A percentile compares a stretch with the other conserved stretches of the same genome.
Evolutionary conservation across 495 filamentous ascomycete genomes (phyloP).

Genomic region (Aspergillus ostianus): DNA sequence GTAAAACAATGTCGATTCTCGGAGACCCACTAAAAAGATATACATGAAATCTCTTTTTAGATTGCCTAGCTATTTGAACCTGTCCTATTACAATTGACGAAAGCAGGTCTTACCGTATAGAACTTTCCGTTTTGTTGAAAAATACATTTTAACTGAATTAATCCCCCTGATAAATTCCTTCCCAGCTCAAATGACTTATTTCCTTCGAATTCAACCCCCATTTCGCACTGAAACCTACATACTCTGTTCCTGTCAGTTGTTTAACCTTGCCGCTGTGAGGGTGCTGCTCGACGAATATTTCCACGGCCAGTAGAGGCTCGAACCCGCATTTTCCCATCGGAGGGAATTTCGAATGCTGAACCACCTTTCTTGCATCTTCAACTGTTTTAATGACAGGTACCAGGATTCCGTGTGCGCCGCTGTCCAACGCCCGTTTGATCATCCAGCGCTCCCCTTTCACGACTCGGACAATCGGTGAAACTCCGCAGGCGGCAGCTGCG

Average conservation of each 20-base stretch:
- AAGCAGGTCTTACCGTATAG: too few relatives aligned
- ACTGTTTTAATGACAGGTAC: conserved; percentile 35
- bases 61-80: too few relatives aligned
- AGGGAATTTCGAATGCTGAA: conserved; percentile 64
- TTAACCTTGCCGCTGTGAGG: conserved; percentile 2
- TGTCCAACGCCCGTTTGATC: conserved; percentile 70
- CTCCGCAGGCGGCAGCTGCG: conserved; percentile 62
- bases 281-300: conserved; percentile 9
- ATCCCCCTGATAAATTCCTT: too few relatives aligned
- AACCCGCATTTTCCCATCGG: conserved; percentile 59
- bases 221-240: too few relatives aligned
- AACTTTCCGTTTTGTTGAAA: too few relatives aligned
- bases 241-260: neutral
- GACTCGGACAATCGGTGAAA: conserved; percentile 65
- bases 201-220: too few relatives aligned
- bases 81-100: too few relatives aligned
- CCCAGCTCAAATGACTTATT: too few relatives aligned
- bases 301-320: conserved; percentile 2
- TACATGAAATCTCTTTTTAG: too few relatives aligned
- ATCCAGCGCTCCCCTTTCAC: conserved; percentile 65
- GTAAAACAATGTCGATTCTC: too few relatives aligned
- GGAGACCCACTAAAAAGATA: too few relatives aligned
- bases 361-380: conserved; percentile 59
- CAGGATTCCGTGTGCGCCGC: conserved; percentile 62
- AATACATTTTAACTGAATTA: too few relatives aligned